phyloP scores from a whole-genome alignment of 305 asterid genomes.

The Fraxinus baroniana region DNA sequence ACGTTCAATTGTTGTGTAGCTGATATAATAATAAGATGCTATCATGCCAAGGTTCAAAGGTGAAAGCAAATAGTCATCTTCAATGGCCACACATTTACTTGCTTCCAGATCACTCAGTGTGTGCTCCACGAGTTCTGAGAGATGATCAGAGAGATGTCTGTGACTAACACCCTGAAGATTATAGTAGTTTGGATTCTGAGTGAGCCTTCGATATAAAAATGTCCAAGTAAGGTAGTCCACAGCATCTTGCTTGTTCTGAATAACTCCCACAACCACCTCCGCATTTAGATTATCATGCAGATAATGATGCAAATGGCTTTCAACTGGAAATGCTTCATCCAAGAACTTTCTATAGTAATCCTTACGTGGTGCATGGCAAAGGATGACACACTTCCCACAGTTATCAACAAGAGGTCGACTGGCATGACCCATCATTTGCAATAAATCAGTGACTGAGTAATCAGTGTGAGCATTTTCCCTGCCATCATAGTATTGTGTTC shows the following conservation, averaged over 20 bases:
- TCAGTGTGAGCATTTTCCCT: slow-evolving; percentile 79
- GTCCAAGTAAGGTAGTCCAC: slow-evolving; percentile 96
- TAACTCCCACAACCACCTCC: slow-evolving; percentile 79
- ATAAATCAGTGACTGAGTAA: slow-evolving; percentile 81
- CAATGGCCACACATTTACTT: slow-evolving; percentile 74
- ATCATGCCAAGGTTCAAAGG: slow-evolving; percentile 88
- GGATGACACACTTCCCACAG: slow-evolving; percentile 89
- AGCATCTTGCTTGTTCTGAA: slow-evolving; percentile 90
- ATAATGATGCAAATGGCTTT: slow-evolving; percentile 91
- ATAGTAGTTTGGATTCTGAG: slow-evolving; percentile 94
- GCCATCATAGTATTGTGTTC: slow-evolving; percentile 88
- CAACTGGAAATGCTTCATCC: slow-evolving; percentile 87
- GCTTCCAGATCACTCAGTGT: slow-evolving; percentile 70
- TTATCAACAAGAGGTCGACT: slow-evolving; percentile 86
- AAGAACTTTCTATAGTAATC: slow-evolving; percentile 88
- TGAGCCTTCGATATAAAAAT: slow-evolving; percentile 83
- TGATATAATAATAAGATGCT: slow-evolving; percentile 84
- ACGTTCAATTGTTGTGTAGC: slow-evolving; percentile 88
- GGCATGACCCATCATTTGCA: slow-evolving; percentile 99
- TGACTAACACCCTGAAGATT: slow-evolving; percentile 91
- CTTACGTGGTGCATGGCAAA: slow-evolving; percentile 91
- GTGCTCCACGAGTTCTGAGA: slow-evolving; percentile 80
- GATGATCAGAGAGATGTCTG: slow-evolving; percentile 87
- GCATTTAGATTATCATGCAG: slow-evolving; percentile 87
- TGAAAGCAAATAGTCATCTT: slow-evolving; percentile 62